Evolutionary conservation across 2,329 filamentous ascomycete species (phyloP).

Genomic region (Stemphylium vesicarium): DNA sequence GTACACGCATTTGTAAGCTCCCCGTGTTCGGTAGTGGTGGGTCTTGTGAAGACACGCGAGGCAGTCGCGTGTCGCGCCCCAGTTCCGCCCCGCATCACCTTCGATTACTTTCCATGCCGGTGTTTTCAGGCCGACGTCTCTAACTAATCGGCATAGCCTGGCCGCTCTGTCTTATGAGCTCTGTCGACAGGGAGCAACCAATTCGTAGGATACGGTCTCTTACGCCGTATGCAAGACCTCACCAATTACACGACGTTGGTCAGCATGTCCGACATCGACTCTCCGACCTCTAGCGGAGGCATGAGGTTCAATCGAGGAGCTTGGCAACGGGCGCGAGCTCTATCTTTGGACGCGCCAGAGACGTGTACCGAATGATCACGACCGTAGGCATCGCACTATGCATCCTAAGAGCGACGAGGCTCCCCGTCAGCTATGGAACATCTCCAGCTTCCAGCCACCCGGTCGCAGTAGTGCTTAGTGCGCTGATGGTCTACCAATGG

Average conservation of each 20-base stretch:
- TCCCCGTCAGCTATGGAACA: background rate
- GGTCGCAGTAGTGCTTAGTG: slow-evolving; percentile 6
- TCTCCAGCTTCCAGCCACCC: slow-evolving; percentile 1
- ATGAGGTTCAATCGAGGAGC: background rate
- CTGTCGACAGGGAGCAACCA: too few species aligned
- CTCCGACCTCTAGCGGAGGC: background rate
- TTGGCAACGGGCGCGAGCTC: background rate
- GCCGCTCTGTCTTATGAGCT: too few species aligned
- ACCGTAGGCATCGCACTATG: background rate
- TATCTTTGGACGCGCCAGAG: background rate
- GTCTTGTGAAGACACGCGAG: slow-evolving; percentile 7
- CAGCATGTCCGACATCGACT: too few species aligned
- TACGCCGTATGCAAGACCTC: background rate
- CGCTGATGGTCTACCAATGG: background rate
- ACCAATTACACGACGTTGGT: too few species aligned
- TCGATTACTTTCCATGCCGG: slow-evolving; percentile 6
- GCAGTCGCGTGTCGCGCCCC: slow-evolving; percentile 4
- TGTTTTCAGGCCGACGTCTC: background rate
- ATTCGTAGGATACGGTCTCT: too few species aligned
- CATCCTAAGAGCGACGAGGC: background rate
- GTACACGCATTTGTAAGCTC: slow-evolving; percentile 14
- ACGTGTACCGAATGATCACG: too few species aligned
- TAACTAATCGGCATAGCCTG: background rate
- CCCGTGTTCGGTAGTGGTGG: background rate
- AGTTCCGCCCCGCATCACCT: slow-evolving; percentile 3